Evolutionary conservation across 257 asterid species (phyloP), one percentile per base, ranked within the genome.

Genomic region (Dorcoceras hygrometricum): DNA sequence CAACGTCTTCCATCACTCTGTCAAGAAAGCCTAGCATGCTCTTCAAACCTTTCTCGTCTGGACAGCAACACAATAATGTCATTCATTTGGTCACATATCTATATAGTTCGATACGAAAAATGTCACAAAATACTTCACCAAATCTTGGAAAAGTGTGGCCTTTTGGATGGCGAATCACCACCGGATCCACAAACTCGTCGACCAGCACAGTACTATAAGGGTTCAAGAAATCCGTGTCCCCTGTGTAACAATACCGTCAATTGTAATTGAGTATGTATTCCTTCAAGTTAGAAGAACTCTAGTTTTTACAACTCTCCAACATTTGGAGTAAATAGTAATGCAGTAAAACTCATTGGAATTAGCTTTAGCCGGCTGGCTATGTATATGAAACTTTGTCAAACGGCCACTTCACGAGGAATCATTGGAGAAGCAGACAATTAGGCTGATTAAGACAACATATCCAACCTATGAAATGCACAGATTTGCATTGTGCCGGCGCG

Each of bases 151-250:
- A 39, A 39, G 50, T 39, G 50, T 39, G 50, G 50, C 50, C 50
- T 39, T 39, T 39, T 1, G 96, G 97, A 79, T 91, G 97, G 9
- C 76, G 85, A 70, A 91, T 82, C 60, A 88, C 89, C 48, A 84
- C n/a, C 1, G 97, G 96, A 20, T 91, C 86, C n/a, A 80, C 77
- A 70, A 62, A 91, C 4, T 88, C 83, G 7, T 83, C 84, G 67
- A 88, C 57, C 34, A 91, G 89, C 67, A 80, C 79, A 5, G 69
- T 82, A 7, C 93, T 96, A 31, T 75, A 39, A 59, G 57, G 87
- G 50, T 82, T 86, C 77, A 88, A 71, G 77, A 88, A 88, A 76
- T 86, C 96, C 7, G 75, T 77, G 24, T 88, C 95, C 75, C 97
- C 96, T 90, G 84, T 75, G 62, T 78, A 12, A 60, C 3, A 10